These are phyloP conservation scores for Tolypocladium endophyticum DNA, from an alignment of 2,329 filamentous ascomycete genomes.

Conservation along the genomic window DNA sequence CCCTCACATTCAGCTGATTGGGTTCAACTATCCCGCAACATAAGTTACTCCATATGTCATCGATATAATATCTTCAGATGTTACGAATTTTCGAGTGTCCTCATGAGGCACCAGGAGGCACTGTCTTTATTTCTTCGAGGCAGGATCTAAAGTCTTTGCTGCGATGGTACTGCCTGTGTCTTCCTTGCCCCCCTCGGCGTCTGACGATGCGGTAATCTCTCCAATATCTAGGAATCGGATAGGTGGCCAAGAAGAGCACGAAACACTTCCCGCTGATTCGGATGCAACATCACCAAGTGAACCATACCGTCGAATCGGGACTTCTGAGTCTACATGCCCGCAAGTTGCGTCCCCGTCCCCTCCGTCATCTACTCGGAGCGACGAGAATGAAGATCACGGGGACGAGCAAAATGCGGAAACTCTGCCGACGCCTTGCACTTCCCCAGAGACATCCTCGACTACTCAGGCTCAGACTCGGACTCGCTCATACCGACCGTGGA, in stretches of 20 bases:
- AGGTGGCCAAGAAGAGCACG: not conserved
- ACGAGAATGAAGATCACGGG: not conserved
- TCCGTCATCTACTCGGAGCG: not conserved
- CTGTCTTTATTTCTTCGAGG: not conserved
- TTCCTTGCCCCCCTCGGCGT: not conserved
- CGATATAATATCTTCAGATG: not conserved
- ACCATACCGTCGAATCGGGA: not conserved
- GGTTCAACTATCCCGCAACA: no score
- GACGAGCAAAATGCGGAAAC: not conserved
- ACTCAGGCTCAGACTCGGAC: not conserved
- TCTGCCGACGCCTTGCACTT: not conserved
- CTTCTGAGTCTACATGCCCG: not conserved
- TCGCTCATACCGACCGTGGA: not conserved
- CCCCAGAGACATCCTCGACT: not conserved
- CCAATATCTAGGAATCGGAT: not conserved
- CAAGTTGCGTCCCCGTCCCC: not conserved
- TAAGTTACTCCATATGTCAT: not conserved
- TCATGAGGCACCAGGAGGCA: not conserved
- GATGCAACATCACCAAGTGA: not conserved
- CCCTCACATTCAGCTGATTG: not conserved
- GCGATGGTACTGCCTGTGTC: not conserved
- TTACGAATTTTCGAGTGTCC: not conserved
- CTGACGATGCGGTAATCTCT: not conserved
- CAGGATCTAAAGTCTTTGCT: not conserved
- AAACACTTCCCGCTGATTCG: not conserved